phyloP scores from a whole-genome alignment of 306 rosid species.

The Medicago ruthenica region DNA sequence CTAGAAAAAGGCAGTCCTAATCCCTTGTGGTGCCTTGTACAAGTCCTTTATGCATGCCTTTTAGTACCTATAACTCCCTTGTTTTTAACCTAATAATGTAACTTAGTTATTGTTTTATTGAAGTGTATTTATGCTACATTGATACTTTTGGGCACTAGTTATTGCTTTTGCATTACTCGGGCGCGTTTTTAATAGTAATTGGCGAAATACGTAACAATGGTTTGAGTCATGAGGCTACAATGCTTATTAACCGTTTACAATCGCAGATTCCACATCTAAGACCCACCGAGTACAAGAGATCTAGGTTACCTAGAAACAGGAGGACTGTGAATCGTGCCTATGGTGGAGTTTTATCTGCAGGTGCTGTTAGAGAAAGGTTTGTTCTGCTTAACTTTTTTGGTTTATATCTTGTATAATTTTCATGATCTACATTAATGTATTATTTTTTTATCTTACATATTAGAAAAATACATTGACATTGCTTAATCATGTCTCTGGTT shows the following conservation, averaged over 20 bases:
- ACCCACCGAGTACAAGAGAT: conserved; percentile 74
- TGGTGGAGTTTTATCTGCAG: conserved; percentile 76
- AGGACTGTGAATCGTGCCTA: conserved; percentile 83
- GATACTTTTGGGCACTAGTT: not conserved
- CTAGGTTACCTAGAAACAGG: conserved; percentile 74
- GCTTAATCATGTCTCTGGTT: not conserved
- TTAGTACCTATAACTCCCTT: not conserved
- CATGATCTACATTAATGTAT: not conserved
- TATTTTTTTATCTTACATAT: too few species aligned
- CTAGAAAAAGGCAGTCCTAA: too few species aligned
- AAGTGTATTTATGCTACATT: not conserved
- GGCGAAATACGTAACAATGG: not conserved
- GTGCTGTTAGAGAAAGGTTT: conserved; percentile 86
- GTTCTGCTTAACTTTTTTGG: conserved; percentile 18
- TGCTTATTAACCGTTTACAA: not conserved
- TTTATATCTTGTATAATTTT: not conserved
- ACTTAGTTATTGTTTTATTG: not conserved
- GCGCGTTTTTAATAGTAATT: not conserved
- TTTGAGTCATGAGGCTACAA: conserved; percentile 2
- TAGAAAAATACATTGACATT: not conserved
- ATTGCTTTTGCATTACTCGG: not conserved
- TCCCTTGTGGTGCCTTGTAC: too few species aligned
- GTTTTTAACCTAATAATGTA: not conserved
- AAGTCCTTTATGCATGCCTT: not conserved
- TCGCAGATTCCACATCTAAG: conserved; percentile 81